Conservation (phyloP, 805 yeast genomes). For the Ogataea polymorpha region DNA sequence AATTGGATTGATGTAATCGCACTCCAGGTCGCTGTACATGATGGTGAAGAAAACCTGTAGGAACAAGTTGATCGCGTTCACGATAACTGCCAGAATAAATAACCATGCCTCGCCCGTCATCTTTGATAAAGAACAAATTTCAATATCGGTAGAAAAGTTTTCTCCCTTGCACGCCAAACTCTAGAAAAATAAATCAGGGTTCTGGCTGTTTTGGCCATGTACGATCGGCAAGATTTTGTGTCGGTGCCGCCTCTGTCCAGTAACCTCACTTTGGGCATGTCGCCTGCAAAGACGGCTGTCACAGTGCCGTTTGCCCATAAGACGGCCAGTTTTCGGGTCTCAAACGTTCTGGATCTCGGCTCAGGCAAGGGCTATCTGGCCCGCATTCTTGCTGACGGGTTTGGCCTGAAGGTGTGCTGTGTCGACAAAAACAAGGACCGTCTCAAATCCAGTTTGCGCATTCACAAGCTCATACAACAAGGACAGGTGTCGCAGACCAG, state of each 20-base stretch:
- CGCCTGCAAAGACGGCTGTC: slow-evolving; percentile 9
- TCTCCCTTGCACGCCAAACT: slow-evolving; percentile 8
- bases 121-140: slow-evolving; percentile 11
- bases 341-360: slow-evolving; percentile 26
- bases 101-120: slow-evolving; percentile 42
- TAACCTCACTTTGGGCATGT: slow-evolving; percentile 17
- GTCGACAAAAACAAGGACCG: slow-evolving; percentile 24
- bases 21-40: slow-evolving; percentile 91
- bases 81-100: slow-evolving; percentile 73
- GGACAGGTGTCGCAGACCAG: slow-evolving; percentile 3
- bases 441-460: slow-evolving; percentile 18
- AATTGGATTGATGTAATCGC: slow-evolving; percentile 96
- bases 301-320: slow-evolving; percentile 17
- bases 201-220: background rate
- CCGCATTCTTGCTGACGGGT: slow-evolving; percentile 22
- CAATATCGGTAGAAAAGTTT: slow-evolving; percentile 5
- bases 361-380: slow-evolving; percentile 33
- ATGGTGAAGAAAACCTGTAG: slow-evolving; percentile 93
- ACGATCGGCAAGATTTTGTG: slow-evolving; percentile 7
- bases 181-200: background rate
- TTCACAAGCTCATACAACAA: slow-evolving; percentile 22
- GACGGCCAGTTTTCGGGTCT: slow-evolving; percentile 2
- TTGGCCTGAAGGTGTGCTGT: slow-evolving; percentile 18
- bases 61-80: slow-evolving; percentile 85
- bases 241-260: background rate